Evolutionary conservation across 1,139 yeast species (phyloP), one percentile per base, ranked within the genome.

Genomic region (Lodderomyces metapsilosis): DNA sequence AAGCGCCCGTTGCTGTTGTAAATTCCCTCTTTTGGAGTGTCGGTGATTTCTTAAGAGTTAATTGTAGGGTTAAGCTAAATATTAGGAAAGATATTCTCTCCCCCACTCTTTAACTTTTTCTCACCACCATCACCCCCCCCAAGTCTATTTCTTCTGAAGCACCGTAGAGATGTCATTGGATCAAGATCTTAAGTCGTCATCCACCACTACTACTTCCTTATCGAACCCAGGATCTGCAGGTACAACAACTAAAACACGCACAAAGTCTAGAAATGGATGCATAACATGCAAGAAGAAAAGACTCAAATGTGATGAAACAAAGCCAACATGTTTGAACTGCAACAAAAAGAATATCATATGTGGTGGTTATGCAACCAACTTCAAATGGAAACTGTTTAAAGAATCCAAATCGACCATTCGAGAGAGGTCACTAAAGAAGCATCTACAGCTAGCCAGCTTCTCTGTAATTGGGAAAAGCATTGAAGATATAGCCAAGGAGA

Each of bases 261-360:
- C 50, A 6, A 91, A 91, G 61, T 85, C 95, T 21, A 74, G 95
- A 44, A 79, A 80, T 40, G 98, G 98, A 0, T 91, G 98, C 61
- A 76, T 81, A 36, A 87, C 95, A 1, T 91, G 98, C 63, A 91
- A 91, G 57, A 76, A 79, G 51, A 76, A 96, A 52, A 69, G 97
- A 42, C 95, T 91, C 36, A 91, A 91, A 59, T 91, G 98, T 68
- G 97, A 91, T 59, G 98, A 91, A 61, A 69, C 73, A 0, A 84
- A 82, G 51, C 97, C 97, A 0, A 59, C 68, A 10, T 91, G 98
- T 60, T 70, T 71, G 28, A 88, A 88, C 61, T 91, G 98, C 61
- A 64, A 70, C 41, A 82, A 85, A 50, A 76, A 88, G 78, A 83
- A 83, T 28, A 70, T 91, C 25, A 84, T 77, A 23, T 91, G 98